Base-by-base conservation (phyloP, 2,329 filamentous ascomycete species). In the Beauveria caledonica region DNA sequence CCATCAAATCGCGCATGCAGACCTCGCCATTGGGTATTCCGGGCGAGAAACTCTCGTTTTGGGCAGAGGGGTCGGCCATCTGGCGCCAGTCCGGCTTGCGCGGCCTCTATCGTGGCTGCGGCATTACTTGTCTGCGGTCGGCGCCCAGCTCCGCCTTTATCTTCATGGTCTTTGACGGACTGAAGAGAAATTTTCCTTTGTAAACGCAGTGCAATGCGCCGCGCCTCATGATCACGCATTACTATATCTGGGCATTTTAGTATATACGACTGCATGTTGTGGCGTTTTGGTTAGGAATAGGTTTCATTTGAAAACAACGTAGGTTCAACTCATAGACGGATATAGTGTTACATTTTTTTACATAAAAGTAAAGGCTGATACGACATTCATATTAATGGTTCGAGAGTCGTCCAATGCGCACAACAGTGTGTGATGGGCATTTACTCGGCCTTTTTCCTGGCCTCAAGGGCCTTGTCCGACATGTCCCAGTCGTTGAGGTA, bases 141-240 rank as follows among this genome's bases (percentile, higher is more conserved):
- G 92, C 92, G 36, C 94, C 94, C 3, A 97, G 92, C 73, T 97
- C 92, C n/a, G 94, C 94, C 8, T 92, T 97, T 70, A 99, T 99
- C 63, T 99, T 99, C 70, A 92, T 94, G 63, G 86, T 97, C 63
- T 97, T 92, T 71, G 94, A 97, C 74, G 88, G 86, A 15, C 74
- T 99, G 72, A 92, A 92, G 76, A 81, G 79, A 64, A 77, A 85
- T 66, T 81, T 94, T 68, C 79, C 82, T 39, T 67, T 83, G 65
- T 73, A 76, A 76, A 61, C 66, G 21, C 50, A 17, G 54, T 48
- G 54, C 44, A n/a, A 13, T 23, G 27, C 25, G 13, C 50, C 11
- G 42, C 48, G 19, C 21, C 57, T 61, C 39, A 59, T 52, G 57
- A 59, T 33, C 13, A n/a, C 33, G 33, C 27, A 29, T 36, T 10